phyloP scores from a whole-genome alignment of 805 yeast genomes.

The Maudiozyma barnettii region DNA sequence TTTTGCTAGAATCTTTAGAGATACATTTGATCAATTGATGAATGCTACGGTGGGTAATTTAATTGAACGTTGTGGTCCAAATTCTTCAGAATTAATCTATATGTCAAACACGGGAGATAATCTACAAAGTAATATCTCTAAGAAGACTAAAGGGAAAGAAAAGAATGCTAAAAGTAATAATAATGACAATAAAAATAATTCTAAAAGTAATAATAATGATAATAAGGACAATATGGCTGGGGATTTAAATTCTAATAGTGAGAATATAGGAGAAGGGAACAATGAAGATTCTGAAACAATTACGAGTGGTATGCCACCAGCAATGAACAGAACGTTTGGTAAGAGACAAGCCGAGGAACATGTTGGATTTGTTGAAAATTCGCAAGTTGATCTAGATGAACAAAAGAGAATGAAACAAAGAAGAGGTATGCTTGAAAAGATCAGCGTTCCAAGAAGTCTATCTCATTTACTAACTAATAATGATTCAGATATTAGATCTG shows the following conservation, averaged over 20 bases:
- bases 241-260: not conserved
- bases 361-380: constrained; percentile 31
- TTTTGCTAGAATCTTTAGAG: constrained; percentile 53
- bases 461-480: constrained; percentile 39
- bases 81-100: constrained; percentile 47
- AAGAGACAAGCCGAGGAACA: constrained; percentile 24
- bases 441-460: constrained; percentile 47
- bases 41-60: constrained; percentile 54
- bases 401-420: constrained; percentile 41
- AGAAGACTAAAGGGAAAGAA: not conserved
- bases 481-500: constrained; percentile 4
- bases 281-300: not conserved
- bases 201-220: not conserved
- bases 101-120: constrained; percentile 2
- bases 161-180: not conserved
- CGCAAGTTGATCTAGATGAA: constrained; percentile 33
- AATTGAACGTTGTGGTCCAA: constrained; percentile 54
- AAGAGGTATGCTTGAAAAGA: constrained; percentile 41
- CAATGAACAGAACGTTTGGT: constrained; percentile 39
- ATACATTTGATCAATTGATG: constrained; percentile 59
- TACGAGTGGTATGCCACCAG: constrained; percentile 53
- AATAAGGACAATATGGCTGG: not conserved
- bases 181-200: not conserved
- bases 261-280: not conserved
- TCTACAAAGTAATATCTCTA: not conserved